A percentile compares a stretch with the other conserved stretches of the same genome.
phyloP scores from a whole-genome alignment of 768 basidiomycete genomes.

The Pleurotus tuber-regium region DNA sequence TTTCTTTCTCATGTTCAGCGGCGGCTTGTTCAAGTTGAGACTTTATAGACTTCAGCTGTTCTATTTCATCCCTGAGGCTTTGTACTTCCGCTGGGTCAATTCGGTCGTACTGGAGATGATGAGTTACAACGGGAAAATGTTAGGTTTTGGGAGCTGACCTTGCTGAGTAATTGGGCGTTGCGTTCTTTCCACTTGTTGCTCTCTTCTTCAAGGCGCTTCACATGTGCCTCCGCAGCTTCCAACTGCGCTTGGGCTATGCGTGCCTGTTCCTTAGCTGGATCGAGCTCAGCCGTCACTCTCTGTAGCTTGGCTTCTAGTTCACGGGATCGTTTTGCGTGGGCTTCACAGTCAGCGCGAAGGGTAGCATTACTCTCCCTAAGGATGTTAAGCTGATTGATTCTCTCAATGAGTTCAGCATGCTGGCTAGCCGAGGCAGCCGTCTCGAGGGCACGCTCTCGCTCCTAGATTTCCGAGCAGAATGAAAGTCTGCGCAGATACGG shows the following conservation, averaged over 20 bases:
- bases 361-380: slow-evolving; percentile 88
- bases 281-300: slow-evolving; percentile 56
- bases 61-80: slow-evolving; percentile 71
- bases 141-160: slow-evolving; percentile 41
- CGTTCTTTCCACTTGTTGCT: slow-evolving; percentile 82
- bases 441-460: slow-evolving; percentile 76
- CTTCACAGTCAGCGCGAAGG: slow-evolving; percentile 73
- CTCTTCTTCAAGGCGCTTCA: slow-evolving; percentile 72
- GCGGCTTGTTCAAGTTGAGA: slow-evolving; percentile 27
- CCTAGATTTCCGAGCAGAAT: slow-evolving; percentile 49
- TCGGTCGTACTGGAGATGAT: slow-evolving; percentile 79
- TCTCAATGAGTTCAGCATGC: slow-evolving; percentile 80
- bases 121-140: not conserved
- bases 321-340: slow-evolving; percentile 62
- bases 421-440: slow-evolving; percentile 71
- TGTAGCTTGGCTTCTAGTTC: slow-evolving; percentile 67
- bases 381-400: slow-evolving; percentile 84
- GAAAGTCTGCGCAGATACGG: not conserved
- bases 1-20: slow-evolving; percentile 27
- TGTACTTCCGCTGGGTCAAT: slow-evolving; percentile 86
- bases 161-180: slow-evolving; percentile 75
- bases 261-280: slow-evolving; percentile 72
- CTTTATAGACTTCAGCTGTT: slow-evolving; percentile 44
- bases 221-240: slow-evolving; percentile 64
- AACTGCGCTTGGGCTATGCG: slow-evolving; percentile 69